Percentiles rank a stretch among this genome's conserved stretches.
Evolutionary conservation across 202 grass and related monocot species (phyloP).

Genomic region (Zoysia matrella): DNA sequence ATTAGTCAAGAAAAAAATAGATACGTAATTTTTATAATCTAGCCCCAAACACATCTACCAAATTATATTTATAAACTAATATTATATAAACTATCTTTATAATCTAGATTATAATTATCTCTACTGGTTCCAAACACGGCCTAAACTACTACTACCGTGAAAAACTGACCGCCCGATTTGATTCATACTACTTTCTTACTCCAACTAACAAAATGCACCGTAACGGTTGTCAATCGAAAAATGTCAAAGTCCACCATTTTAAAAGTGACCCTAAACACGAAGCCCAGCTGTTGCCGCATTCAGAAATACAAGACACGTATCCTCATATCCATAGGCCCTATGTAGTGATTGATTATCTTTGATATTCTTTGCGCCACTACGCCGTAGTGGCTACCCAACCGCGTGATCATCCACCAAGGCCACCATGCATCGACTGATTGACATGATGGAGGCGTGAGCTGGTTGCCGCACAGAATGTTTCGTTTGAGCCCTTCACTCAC

Average conservation of each 20-base stretch:
- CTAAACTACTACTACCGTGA: too few species aligned
- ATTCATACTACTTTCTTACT: too few species aligned
- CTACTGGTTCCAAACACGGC: too few species aligned
- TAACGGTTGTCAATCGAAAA: not conserved
- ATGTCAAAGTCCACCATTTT: not conserved
- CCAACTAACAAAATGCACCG: too few species aligned
- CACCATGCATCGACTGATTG: constrained; percentile 3
- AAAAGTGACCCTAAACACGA: not conserved
- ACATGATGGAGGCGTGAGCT: constrained; percentile 39
- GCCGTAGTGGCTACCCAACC: constrained; percentile 25
- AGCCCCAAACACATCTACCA: too few species aligned
- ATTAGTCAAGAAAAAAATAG: too few species aligned
- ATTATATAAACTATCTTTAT: too few species aligned
- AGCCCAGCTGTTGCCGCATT: not conserved
- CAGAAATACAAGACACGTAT: not conserved
- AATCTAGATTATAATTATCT: too few species aligned
- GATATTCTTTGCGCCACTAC: not conserved
- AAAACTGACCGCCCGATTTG: too few species aligned
- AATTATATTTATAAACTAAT: too few species aligned
- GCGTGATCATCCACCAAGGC: not conserved
- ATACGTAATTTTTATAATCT: too few species aligned
- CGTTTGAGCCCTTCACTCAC: not conserved
- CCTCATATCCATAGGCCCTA: not conserved
- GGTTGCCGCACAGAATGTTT: constrained; percentile 21
- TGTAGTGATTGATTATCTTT: constrained; percentile 16